Conservation (phyloP, 768 basidiomycete species). For the Rubroboletus satanas region DNA sequence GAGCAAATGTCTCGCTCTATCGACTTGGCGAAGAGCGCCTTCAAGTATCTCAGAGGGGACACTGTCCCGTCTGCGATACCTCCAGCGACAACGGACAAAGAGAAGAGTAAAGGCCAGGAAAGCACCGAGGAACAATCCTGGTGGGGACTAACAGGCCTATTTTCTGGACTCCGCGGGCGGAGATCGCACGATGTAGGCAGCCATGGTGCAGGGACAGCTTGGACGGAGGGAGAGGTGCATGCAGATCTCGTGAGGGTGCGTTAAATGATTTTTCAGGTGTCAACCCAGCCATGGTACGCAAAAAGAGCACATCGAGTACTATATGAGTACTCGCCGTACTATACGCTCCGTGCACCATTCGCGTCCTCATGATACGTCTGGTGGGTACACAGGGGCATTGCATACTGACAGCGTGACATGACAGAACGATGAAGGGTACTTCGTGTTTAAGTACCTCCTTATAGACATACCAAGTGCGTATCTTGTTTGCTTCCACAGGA, state of each 20-base stretch:
- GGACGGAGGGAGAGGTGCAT: constrained; percentile 78
- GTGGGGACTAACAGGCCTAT: constrained; percentile 63
- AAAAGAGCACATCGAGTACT: neutral
- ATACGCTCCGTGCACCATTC: neutral
- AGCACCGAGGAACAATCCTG: constrained; percentile 34
- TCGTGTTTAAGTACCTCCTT: constrained; percentile 71
- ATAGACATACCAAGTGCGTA: constrained; percentile 76
- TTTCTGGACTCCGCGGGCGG: constrained; percentile 57
- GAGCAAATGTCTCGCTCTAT: constrained; percentile 37
- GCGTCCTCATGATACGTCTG: neutral
- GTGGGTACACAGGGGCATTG: constrained; percentile 1
- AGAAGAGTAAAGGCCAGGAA: constrained; percentile 28
- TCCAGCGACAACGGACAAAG: constrained; percentile 26
- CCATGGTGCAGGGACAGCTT: constrained; percentile 41
- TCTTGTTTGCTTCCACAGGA: constrained; percentile 16
- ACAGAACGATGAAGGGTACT: constrained; percentile 74
- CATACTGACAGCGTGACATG: constrained; percentile 9
- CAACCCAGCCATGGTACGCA: neutral
- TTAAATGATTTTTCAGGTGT: constrained; percentile 11
- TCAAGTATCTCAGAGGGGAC: constrained; percentile 73
- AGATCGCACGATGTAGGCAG: constrained; percentile 28
- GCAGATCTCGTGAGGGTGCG: constrained; percentile 71
- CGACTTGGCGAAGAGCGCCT: constrained; percentile 53
- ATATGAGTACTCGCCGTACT: neutral
- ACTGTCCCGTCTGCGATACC: constrained; percentile 38